Percentiles rank a stretch among this genome's conserved stretches.
These are phyloP conservation scores for Fusarium sp. DNA, from an alignment of 2,329 filamentous ascomycete genomes.

Conservation along the genomic window DNA sequence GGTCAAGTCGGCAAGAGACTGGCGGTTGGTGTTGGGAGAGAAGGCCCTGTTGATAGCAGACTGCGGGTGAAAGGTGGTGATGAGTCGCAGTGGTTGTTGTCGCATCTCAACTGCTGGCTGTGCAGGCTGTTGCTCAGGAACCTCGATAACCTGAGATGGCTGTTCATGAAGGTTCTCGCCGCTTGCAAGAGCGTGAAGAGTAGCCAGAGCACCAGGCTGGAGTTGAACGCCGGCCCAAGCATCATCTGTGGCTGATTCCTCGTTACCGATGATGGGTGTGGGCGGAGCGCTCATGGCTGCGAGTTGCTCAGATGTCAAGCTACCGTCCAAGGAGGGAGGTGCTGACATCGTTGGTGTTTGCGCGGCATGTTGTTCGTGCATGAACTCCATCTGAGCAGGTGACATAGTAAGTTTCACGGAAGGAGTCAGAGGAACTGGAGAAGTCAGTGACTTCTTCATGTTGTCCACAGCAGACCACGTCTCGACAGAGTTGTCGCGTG, in stretches of 20 bases:
- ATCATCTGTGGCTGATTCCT: constrained; percentile 64
- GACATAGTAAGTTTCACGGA: constrained; percentile 79
- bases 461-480: constrained; percentile 58
- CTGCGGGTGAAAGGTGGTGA: constrained; percentile 55
- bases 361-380: constrained; percentile 70
- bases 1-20: constrained; percentile 78
- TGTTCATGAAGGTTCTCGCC: constrained; percentile 71
- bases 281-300: constrained; percentile 84
- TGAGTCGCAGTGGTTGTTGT: constrained; percentile 62
- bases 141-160: constrained; percentile 56
- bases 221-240: constrained; percentile 80
- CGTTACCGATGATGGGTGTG: constrained; percentile 77
- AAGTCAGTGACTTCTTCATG: constrained; percentile 60
- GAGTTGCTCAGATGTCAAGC: constrained; percentile 87
- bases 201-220: constrained; percentile 82
- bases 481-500: constrained; percentile 51
- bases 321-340: constrained; percentile 90
- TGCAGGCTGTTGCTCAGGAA: constrained; percentile 49
- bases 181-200: constrained; percentile 77
- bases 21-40: constrained; percentile 53
- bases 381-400: constrained; percentile 76
- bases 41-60: constrained; percentile 33
- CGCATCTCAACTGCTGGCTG: constrained; percentile 57
- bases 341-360: constrained; percentile 80
- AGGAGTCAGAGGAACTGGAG: constrained; percentile 72